phyloP scores from a whole-genome alignment of 1,284 basidiomycete species.

The Ceratorhiza oryzae-sativae region DNA sequence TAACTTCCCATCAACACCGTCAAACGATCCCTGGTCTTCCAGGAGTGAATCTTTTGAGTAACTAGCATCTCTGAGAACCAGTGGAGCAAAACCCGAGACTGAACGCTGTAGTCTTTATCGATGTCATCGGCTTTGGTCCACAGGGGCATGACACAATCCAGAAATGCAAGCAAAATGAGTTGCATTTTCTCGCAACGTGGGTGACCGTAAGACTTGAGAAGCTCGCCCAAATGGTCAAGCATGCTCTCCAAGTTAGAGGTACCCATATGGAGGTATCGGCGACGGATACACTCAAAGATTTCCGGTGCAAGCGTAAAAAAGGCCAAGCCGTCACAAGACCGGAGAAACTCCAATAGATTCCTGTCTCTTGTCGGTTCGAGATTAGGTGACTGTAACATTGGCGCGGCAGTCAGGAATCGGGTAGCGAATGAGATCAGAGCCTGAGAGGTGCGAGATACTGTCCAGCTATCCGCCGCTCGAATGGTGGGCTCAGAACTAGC shows the following conservation, averaged over 20 bases:
- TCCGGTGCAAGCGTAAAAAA: slow-evolving; percentile 66
- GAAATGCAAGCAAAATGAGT: slow-evolving; percentile 64
- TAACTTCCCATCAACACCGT: slow-evolving; percentile 72
- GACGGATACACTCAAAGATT: slow-evolving; percentile 63
- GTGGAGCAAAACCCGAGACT: slow-evolving; percentile 59
- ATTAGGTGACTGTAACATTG: slow-evolving; percentile 65
- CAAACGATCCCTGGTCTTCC: slow-evolving; percentile 72
- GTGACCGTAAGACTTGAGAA: slow-evolving; percentile 57
- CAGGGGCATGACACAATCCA: slow-evolving; percentile 67
- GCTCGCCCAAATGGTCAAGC: slow-evolving; percentile 61
- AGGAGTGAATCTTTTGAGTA: slow-evolving; percentile 61
- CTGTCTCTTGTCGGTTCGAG: slow-evolving; percentile 68
- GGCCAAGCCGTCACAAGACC: slow-evolving; percentile 59
- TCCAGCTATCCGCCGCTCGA: slow-evolving; percentile 13
- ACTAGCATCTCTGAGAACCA: slow-evolving; percentile 61
- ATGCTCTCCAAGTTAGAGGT: slow-evolving; percentile 61
- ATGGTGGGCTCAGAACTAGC: slow-evolving; percentile 17
- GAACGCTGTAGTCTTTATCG: slow-evolving; percentile 55
- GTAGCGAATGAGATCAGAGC: slow-evolving; percentile 39
- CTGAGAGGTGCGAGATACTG: not conserved
- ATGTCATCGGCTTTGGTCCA: slow-evolving; percentile 63
- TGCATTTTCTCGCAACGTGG: slow-evolving; percentile 62
- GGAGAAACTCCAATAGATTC: slow-evolving; percentile 66
- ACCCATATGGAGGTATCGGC: slow-evolving; percentile 63
- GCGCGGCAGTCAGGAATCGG: slow-evolving; percentile 61